These are phyloP conservation scores for Strigomonas culicis DNA, from an alignment of 208 protist genomes.

Conservation along the genomic window DNA sequence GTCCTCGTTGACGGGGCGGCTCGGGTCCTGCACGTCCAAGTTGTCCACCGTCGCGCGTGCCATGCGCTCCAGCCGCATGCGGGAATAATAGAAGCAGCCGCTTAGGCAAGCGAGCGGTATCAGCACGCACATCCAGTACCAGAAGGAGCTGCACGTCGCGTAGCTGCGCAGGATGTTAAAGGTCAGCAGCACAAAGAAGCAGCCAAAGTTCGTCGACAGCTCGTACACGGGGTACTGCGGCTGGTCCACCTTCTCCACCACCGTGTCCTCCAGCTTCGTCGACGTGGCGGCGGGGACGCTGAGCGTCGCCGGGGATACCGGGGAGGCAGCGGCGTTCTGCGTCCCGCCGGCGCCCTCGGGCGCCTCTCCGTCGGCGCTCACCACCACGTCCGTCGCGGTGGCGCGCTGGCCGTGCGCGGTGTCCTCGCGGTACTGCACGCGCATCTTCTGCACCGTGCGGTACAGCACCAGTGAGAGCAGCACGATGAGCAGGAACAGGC, in stretches of 20 bases:
- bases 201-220: slow-evolving; percentile 38
- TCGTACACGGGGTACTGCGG: slow-evolving; percentile 60
- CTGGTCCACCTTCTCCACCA: slow-evolving; percentile 15
- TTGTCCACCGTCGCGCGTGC: not conserved
- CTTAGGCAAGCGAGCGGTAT: slow-evolving; percentile 31
- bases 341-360: not conserved
- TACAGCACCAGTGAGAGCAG: slow-evolving; percentile 61
- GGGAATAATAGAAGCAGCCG: slow-evolving; percentile 35
- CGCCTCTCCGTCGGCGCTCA: not conserved
- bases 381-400: slow-evolving; percentile 18
- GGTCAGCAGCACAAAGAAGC: slow-evolving; percentile 58
- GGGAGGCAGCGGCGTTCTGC: not conserved
- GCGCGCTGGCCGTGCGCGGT: slow-evolving; percentile 7
- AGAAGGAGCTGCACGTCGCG: slow-evolving; percentile 32
- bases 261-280: not conserved
- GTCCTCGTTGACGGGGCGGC: slow-evolving; percentile 10
- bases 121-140: slow-evolving; percentile 49
- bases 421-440: slow-evolving; percentile 59
- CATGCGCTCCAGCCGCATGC: slow-evolving; percentile 29
- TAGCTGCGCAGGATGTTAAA: slow-evolving; percentile 56
- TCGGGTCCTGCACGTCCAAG: slow-evolving; percentile 2
- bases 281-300: not conserved
- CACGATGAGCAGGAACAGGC: slow-evolving; percentile 70
- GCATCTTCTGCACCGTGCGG: slow-evolving; percentile 56
- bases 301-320: not conserved